Evolutionary conservation across 2,329 filamentous ascomycete genomes (phyloP).

Genomic region (Colletotrichum liaoningense): DNA sequence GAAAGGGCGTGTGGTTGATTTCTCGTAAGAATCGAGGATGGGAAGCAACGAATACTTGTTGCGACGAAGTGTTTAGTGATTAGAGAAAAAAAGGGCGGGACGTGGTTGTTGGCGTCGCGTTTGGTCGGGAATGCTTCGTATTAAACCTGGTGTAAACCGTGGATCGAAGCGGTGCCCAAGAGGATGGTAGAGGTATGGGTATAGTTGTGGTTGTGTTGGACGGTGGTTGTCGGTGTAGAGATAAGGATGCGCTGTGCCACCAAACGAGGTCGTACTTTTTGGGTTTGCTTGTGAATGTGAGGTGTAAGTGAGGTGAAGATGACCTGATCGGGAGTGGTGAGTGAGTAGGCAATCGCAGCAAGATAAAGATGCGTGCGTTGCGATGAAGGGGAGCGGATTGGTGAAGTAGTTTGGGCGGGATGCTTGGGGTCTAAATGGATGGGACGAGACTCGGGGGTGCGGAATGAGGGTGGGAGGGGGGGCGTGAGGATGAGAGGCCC

Average conservation of each 20-base stretch:
- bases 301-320: background rate
- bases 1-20: background rate
- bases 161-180: background rate
- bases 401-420: conserved; percentile 15
- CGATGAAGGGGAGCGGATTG: conserved; percentile 21
- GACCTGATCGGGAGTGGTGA: background rate
- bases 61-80: conserved; percentile 3
- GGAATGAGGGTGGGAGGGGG: conserved; percentile 1
- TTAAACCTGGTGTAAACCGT: background rate
- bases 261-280: background rate
- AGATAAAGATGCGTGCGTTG: conserved; percentile 13
- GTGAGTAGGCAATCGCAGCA: conserved; percentile 5
- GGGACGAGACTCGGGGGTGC: conserved; percentile 1
- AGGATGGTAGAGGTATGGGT: background rate
- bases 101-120: conserved; percentile 24
- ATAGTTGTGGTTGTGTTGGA: background rate
- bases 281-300: conserved; percentile 5
- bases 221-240: background rate
- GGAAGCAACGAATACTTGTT: background rate
- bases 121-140: conserved; percentile 13
- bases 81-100: background rate
- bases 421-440: conserved; percentile 14
- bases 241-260: background rate
- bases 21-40: background rate
- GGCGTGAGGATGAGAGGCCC: conserved; percentile 1